Evolutionary conservation across 345 rosid species (phyloP).

Genomic region (Zanthoxylum bungeanum): DNA sequence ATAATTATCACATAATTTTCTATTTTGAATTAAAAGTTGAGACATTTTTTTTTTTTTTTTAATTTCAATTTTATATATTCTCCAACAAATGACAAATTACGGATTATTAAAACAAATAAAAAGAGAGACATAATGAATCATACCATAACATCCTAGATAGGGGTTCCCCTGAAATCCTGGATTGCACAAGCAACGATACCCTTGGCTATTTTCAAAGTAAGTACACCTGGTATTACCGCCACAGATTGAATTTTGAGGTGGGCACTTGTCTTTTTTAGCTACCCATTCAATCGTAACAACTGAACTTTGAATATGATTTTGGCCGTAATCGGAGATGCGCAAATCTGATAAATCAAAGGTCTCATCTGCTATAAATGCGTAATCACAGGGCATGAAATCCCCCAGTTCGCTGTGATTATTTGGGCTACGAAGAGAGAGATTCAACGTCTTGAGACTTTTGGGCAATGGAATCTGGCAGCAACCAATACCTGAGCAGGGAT

Average conservation of each 20-base stretch:
- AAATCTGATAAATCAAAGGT: background rate
- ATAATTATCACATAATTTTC: no score
- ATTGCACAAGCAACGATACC: background rate
- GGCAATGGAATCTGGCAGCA: background rate
- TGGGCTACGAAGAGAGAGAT: background rate
- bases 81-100: no score
- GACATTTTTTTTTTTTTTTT: no score
- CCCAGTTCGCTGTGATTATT: background rate
- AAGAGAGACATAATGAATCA: no score
- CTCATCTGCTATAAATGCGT: background rate
- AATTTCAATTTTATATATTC: no score
- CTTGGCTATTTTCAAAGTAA: background rate
- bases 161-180: background rate
- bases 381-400: background rate
- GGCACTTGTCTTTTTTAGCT: background rate
- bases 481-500: background rate
- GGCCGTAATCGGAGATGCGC: background rate
- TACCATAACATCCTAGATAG: background rate
- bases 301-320: background rate
- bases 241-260: background rate
- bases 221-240: background rate
- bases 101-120: no score
- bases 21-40: no score
- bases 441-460: background rate
- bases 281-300: conserved; percentile 4